Percentiles rank a stretch among this genome's conserved stretches.
These are phyloP conservation scores for Cornus florida DNA, from an alignment of 148 eudicot genomes.

Conservation along the genomic window DNA sequence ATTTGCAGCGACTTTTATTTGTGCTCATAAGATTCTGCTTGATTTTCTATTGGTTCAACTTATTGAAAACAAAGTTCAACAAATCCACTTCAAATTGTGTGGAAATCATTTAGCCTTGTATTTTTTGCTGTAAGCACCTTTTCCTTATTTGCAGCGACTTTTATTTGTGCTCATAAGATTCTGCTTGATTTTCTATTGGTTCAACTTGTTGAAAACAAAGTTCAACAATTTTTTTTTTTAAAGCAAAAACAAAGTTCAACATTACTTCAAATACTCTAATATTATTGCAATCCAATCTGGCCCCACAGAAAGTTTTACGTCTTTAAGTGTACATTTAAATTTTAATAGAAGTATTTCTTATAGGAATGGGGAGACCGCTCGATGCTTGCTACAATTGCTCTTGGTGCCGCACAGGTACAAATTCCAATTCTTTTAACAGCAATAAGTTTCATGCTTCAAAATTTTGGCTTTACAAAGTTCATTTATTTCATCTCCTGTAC, in stretches of 20 bases:
- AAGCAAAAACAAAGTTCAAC: background rate
- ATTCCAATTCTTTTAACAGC: background rate
- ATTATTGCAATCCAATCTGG: background rate
- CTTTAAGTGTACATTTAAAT: background rate
- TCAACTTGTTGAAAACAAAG: background rate
- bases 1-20: background rate
- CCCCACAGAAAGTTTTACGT: background rate
- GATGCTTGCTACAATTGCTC: slow-evolving; percentile 98
- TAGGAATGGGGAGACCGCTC: slow-evolving; percentile 99
- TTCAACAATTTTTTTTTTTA: no score
- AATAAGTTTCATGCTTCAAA: background rate
- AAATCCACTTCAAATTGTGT: slow-evolving; percentile 83
- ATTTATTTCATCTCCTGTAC: background rate
- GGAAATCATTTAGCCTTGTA: slow-evolving; percentile 92
- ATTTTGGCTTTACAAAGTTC: background rate
- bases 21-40: background rate
- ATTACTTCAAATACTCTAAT: background rate
- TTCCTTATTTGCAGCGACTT: slow-evolving; percentile 3
- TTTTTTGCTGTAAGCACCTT: slow-evolving; percentile 84
- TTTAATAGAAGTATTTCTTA: slow-evolving; percentile 8
- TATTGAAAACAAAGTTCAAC: slow-evolving; percentile 13
- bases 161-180: background rate
- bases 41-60: background rate
- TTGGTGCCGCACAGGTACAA: slow-evolving; percentile 94
- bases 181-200: background rate